These are phyloP conservation scores for Zoysia matrella DNA, from an alignment of 202 grass and related monocot genomes.

Conservation along the genomic window DNA sequence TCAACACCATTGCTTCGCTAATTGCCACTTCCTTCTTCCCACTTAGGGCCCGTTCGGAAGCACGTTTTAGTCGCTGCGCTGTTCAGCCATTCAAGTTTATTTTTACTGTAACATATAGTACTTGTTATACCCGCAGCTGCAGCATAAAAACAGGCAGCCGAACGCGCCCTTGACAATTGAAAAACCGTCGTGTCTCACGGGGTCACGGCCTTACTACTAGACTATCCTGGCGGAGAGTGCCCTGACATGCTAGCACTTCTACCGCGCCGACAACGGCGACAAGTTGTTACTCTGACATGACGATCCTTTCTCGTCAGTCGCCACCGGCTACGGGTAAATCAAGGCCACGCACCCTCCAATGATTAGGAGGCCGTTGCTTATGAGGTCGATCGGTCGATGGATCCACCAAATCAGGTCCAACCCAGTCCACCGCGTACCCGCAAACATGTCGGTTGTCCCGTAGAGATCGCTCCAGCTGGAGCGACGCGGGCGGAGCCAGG, in stretches of 20 bases:
- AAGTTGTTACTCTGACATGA: background rate
- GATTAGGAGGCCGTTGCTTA: background rate
- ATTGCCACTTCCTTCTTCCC: background rate
- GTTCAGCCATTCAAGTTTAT: no score
- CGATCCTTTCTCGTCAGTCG: background rate
- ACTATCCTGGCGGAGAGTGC: background rate
- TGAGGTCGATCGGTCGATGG: background rate
- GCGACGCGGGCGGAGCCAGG: background rate
- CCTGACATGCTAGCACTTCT: background rate
- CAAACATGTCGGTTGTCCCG: conserved; percentile 30
- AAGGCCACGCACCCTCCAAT: background rate
- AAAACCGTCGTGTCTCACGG: background rate
- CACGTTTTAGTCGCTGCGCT: no score
- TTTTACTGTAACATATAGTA: no score
- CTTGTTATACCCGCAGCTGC: no score
- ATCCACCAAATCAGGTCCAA: background rate
- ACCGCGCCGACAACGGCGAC: background rate
- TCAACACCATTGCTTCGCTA: background rate
- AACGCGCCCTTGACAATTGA: background rate
- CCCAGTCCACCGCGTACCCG: background rate
- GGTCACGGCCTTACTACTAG: background rate
- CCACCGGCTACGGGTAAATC: background rate
- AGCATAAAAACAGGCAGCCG: no score
- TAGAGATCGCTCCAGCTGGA: background rate
- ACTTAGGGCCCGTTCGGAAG: no score